These are phyloP conservation scores for Coemansia sp. DNA, from an alignment of 192 early-diverging fungal genomes.

Conservation along the genomic window DNA sequence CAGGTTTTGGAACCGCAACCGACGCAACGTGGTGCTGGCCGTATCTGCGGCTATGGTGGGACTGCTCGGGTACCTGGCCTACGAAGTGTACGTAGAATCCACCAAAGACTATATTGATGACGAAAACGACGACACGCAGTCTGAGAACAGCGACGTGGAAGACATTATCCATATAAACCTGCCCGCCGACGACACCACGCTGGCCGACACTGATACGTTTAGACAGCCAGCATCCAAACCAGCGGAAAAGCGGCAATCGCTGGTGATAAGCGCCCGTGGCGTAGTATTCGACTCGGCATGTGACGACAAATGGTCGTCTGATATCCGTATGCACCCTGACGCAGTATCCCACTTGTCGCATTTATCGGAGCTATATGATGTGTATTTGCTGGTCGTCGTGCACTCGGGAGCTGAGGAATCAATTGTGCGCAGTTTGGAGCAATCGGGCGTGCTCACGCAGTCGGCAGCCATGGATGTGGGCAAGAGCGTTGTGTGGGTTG, in stretches of 20 bases:
- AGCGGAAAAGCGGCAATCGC: not conserved
- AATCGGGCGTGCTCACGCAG: not conserved
- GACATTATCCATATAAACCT: not conserved
- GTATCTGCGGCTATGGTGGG: conserved; percentile 15
- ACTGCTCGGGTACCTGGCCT: conserved; percentile 19
- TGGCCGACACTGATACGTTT: not conserved
- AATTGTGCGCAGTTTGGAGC: conserved; percentile 6
- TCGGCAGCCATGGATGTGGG: not conserved
- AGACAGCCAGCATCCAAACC: not conserved
- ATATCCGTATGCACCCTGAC: not conserved
- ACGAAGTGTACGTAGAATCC: conserved; percentile 30
- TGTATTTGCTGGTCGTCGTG: conserved; percentile 31
- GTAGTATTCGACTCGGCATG: conserved; percentile 18
- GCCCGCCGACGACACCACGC: not conserved
- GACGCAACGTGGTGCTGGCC: conserved; percentile 11
- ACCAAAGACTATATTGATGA: not conserved
- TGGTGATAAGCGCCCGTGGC: conserved; percentile 38
- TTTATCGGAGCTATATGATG: conserved; percentile 11
- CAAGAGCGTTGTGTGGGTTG: conserved; percentile 31
- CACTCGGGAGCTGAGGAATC: not conserved
- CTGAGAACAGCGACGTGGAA: conserved; percentile 3
- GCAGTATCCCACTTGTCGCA: conserved; percentile 7
- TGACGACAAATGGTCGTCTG: conserved; percentile 17
- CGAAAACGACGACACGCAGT: not conserved
- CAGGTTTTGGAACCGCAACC: conserved; percentile 17